phyloP scores from a whole-genome alignment of 1,284 basidiomycete species.

The Ustilago nuda region DNA sequence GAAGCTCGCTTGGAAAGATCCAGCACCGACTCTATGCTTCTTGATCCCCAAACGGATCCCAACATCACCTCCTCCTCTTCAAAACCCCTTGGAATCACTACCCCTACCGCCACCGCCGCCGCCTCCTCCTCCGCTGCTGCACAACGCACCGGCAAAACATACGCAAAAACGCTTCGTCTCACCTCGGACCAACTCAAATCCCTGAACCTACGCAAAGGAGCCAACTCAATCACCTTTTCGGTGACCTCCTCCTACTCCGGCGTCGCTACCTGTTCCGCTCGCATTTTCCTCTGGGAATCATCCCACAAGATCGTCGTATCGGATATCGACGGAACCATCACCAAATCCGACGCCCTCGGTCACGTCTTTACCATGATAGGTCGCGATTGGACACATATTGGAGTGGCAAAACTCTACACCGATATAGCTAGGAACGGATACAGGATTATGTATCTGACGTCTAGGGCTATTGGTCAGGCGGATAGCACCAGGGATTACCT shows the following conservation, averaged over 20 bases:
- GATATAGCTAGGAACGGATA: conserved; percentile 96
- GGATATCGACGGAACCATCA: conserved; percentile 99
- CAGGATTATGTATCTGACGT: conserved; percentile 98
- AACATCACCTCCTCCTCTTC: background rate
- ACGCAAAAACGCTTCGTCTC: conserved; percentile 90
- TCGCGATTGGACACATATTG: conserved; percentile 98
- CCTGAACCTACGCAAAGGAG: conserved; percentile 85
- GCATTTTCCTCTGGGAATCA: conserved; percentile 95
- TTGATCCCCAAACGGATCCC: conserved; percentile 19
- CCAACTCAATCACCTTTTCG: conserved; percentile 93
- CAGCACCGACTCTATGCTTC: conserved; percentile 49
- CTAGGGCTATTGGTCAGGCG: conserved; percentile 96
- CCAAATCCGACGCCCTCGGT: conserved; percentile 90
- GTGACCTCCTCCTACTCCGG: conserved; percentile 85
- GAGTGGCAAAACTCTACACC: conserved; percentile 97
- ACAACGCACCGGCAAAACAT: conserved; percentile 73
- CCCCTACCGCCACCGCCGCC: background rate
- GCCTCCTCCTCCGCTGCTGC: conserved; percentile 13
- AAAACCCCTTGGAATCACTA: background rate
- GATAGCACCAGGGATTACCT: conserved; percentile 96
- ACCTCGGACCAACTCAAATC: conserved; percentile 80
- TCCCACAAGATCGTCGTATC: conserved; percentile 91
- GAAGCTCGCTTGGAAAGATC: conserved; percentile 50
- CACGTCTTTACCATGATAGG: conserved; percentile 99
- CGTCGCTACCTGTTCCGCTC: conserved; percentile 82